These are phyloP conservation scores for Penicillium psychrosexuale DNA, from an alignment of 2,329 filamentous ascomycete species.

Conservation along the genomic window DNA sequence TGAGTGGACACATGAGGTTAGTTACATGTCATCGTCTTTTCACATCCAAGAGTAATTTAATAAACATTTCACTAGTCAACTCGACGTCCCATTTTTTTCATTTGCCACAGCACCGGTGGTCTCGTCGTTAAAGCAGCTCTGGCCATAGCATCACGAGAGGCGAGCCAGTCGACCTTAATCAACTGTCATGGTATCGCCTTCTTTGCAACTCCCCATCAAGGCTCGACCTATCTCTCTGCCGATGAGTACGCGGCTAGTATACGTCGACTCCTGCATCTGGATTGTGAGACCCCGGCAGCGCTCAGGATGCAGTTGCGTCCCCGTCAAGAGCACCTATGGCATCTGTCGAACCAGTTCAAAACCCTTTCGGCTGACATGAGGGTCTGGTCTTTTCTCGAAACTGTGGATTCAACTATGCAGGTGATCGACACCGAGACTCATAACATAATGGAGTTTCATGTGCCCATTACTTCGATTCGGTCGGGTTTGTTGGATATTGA, in stretches of 20 bases:
- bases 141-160: conserved; percentile 33
- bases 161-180: conserved; percentile 44
- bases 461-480: conserved; percentile 55
- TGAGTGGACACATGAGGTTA: conserved; percentile 23
- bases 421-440: conserved; percentile 37
- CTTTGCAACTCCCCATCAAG: conserved; percentile 61
- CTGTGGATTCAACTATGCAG: conserved; percentile 57
- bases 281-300: conserved; percentile 50
- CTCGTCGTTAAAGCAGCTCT: conserved; percentile 59
- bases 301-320: conserved; percentile 53
- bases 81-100: conserved; percentile 56
- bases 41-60: not conserved
- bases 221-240: conserved; percentile 62
- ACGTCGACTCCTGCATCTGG: conserved; percentile 51
- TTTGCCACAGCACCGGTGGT: conserved; percentile 61
- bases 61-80: conserved; percentile 9
- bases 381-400: conserved; percentile 64
- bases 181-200: conserved; percentile 62
- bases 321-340: conserved; percentile 49
- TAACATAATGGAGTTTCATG: conserved; percentile 55
- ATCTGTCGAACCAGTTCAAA: conserved; percentile 54
- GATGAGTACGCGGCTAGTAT: conserved; percentile 56
- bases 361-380: conserved; percentile 57
- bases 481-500: conserved; percentile 33
- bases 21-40: not conserved